These are phyloP conservation scores for Tetrahymena elliotti DNA, from an alignment of 73 alveolate genomes.

Conservation along the genomic window DNA sequence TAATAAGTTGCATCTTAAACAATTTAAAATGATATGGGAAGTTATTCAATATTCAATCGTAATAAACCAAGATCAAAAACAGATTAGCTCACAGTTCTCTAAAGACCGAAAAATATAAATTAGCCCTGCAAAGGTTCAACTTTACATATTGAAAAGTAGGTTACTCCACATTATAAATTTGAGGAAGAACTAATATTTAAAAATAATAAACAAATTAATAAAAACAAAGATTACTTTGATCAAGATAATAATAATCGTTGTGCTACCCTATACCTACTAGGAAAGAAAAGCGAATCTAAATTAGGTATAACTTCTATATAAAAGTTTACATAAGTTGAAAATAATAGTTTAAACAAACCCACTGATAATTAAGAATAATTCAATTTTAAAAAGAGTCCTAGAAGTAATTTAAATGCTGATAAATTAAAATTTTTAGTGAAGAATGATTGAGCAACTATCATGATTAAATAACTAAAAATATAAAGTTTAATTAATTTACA, in stretches of 20 bases:
- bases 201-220: neutral
- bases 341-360: neutral
- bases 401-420: neutral
- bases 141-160: neutral
- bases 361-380: neutral
- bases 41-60: neutral
- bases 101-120: neutral
- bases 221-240: neutral
- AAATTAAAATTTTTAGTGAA: no score
- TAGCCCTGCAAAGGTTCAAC: neutral
- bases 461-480: neutral
- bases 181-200: neutral
- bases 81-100: neutral
- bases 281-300: neutral
- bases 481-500: no score
- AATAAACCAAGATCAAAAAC: neutral
- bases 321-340: neutral
- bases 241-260: neutral
- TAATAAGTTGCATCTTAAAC: neutral
- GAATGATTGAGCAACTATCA: neutral
- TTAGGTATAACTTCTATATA: neutral
- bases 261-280: neutral
- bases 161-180: neutral
- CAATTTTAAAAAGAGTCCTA: neutral
- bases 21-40: neutral